Conservation (phyloP, 305 asterid species). For the Solanum hybrid region DNA sequence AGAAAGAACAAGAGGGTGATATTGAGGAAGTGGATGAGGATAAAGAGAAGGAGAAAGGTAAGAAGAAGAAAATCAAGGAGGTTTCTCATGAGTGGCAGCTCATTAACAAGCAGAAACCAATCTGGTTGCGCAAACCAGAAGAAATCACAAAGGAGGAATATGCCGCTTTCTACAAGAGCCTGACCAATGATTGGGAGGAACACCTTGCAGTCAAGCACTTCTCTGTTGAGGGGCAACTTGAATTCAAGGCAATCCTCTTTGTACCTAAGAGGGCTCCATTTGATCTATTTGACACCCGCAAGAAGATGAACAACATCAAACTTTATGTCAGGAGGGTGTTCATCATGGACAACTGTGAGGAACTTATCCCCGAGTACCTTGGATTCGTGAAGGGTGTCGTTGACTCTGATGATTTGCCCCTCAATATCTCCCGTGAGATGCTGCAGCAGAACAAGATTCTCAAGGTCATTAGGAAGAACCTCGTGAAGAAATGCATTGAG, state of each 20-base stretch:
- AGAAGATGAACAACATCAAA: constrained; percentile 44
- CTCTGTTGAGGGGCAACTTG: constrained; percentile 29
- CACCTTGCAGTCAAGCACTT: constrained; percentile 12
- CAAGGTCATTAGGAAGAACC: constrained; percentile 43
- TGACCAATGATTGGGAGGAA: constrained; percentile 7
- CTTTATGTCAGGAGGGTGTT: constrained; percentile 35
- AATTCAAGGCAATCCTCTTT: constrained; percentile 26
- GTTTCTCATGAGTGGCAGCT: constrained; percentile 8
- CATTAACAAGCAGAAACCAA: background rate
- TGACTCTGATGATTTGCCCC: constrained; percentile 68
- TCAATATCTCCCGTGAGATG: constrained; percentile 58
- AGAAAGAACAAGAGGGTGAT: constrained; percentile 9
- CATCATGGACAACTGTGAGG: constrained; percentile 35
- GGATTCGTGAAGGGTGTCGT: constrained; percentile 70
- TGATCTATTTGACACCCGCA: constrained; percentile 62
- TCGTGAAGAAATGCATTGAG: constrained; percentile 77
- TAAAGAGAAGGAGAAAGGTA: constrained; percentile 7
- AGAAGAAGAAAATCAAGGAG: constrained; percentile 12
- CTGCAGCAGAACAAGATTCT: constrained; percentile 69
- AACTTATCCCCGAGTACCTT: constrained; percentile 55
- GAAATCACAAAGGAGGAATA: constrained; percentile 11
- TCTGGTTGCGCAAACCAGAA: constrained; percentile 15
- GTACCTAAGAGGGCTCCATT: constrained; percentile 28
- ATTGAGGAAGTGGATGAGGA: constrained; percentile 14
- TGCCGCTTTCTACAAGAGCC: constrained; percentile 12